These are phyloP conservation scores for Isatis lusitanica DNA, from an alignment of 441 rosid genomes.

Conservation along the genomic window DNA sequence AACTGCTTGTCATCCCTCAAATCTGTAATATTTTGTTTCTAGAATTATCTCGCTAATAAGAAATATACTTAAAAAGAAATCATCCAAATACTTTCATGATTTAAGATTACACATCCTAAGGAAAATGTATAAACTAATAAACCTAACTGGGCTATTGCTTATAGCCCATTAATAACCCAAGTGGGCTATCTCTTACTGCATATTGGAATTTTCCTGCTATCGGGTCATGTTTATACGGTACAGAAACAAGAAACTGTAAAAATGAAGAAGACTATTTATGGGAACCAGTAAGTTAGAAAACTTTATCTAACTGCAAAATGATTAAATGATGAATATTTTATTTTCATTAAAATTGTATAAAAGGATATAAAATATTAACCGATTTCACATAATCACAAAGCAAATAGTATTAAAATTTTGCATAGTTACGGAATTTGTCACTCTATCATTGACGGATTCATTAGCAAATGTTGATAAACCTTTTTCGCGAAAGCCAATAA, in stretches of 20 bases:
- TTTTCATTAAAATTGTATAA: neutral
- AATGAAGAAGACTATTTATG: neutral
- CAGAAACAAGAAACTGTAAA: neutral
- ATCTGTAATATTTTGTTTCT: conserved; percentile 46
- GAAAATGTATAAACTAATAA: neutral
- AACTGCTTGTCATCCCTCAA: conserved; percentile 72
- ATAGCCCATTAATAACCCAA: neutral
- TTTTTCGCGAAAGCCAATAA: neutral
- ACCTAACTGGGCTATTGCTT: neutral
- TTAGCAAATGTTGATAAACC: neutral
- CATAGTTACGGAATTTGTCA: neutral
- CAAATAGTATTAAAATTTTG: neutral
- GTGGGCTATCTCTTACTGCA: neutral
- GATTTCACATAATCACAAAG: neutral
- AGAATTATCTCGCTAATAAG: neutral
- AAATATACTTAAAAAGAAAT: neutral
- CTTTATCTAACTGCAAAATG: neutral
- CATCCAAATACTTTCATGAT: no score
- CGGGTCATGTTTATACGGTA: neutral
- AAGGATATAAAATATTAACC: neutral
- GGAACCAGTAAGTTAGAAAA: neutral
- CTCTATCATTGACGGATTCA: neutral
- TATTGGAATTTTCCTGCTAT: neutral
- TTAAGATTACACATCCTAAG: neutral
- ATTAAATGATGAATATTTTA: neutral